Base-by-base conservation (phyloP, 331 rosid genomes). In the Malus hybrid region DNA sequence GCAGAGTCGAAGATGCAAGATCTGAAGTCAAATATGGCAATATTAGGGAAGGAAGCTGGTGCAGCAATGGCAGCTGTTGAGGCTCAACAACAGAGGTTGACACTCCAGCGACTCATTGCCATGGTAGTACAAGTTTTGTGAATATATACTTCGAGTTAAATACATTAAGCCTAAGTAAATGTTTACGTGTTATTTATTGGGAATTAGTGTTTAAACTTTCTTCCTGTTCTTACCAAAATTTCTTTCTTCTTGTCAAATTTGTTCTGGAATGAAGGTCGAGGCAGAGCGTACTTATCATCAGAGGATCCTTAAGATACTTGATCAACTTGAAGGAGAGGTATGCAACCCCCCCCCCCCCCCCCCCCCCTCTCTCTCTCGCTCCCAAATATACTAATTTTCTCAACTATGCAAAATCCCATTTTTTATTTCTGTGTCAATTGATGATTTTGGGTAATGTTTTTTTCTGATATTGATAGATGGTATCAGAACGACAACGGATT, bases 51-150 rank as follows among this genome's bases (percentile, higher is more conserved):
- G 93, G 99, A 94, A 84, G 99, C 99, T 22, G 87, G 91, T 76
- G 93, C 99, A 61, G 96, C 99, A 79, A 88, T 94, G 99, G 87
- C 97, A 60, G 99, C 99, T 83, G 97, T 94, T 65, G 99, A 94
- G 87, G 96, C 96, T 55, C 99, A 92, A 79, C 99, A 94, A 73
- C 99, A 94, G 87, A 90, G 99, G 80, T 72, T 94, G 79, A 94
- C 97, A 70, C 96, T 94, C 80, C 99, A 92, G 80, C 91, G 99
- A 80, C 91, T 94, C 76, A 90, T 92, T 82, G 87, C 96, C 63
- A 92, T 90, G 99, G 99, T 94, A 81, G 36, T 77, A 46, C 73
- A 55, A 80, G 62, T 80, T 75, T 18, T 61, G 36, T 73, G 61
- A 54, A 75, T 60, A n/a, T 73, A 46, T 76, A 42, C 74, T 68